Percentiles rank a stretch among this genome's conserved stretches.
These are phyloP conservation scores for Picochlorum sp. DNA, from an alignment of 139 green algal species.

Conservation along the genomic window DNA sequence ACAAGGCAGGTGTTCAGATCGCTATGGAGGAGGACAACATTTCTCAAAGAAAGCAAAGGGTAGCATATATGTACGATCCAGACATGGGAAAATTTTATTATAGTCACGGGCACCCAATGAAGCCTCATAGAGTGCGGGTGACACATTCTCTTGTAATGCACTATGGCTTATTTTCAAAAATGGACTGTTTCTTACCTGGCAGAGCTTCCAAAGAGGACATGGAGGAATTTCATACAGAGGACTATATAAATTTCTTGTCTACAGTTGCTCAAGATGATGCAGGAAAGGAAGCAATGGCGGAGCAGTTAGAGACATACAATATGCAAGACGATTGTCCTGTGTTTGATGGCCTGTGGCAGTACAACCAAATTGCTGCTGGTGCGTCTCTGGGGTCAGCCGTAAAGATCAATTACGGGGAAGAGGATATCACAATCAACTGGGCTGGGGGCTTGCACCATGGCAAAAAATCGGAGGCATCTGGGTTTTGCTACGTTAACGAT, in stretches of 20 bases:
- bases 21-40: not conserved
- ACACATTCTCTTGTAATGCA: constrained; percentile 82
- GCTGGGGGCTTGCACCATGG: constrained; percentile 92
- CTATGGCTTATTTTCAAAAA: constrained; percentile 75
- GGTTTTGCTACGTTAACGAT: constrained; percentile 99
- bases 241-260: constrained; percentile 88
- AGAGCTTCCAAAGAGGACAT: constrained; percentile 49
- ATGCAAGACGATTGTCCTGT: constrained; percentile 89
- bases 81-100: constrained; percentile 95
- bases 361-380: constrained; percentile 82
- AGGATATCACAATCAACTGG: constrained; percentile 95
- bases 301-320: constrained; percentile 44
- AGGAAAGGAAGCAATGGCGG: not conserved
- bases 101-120: constrained; percentile 76
- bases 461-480: constrained; percentile 74
- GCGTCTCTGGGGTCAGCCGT: constrained; percentile 80
- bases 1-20: not conserved
- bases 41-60: constrained; percentile 22
- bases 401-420: constrained; percentile 75
- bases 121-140: constrained; percentile 90
- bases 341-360: constrained; percentile 91
- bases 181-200: constrained; percentile 63
- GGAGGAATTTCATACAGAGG: constrained; percentile 67
- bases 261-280: constrained; percentile 61
- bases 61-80: constrained; percentile 90